Conservation (phyloP, 1,284 basidiomycete genomes). For the Pseudozyma flocculosa region DNA sequence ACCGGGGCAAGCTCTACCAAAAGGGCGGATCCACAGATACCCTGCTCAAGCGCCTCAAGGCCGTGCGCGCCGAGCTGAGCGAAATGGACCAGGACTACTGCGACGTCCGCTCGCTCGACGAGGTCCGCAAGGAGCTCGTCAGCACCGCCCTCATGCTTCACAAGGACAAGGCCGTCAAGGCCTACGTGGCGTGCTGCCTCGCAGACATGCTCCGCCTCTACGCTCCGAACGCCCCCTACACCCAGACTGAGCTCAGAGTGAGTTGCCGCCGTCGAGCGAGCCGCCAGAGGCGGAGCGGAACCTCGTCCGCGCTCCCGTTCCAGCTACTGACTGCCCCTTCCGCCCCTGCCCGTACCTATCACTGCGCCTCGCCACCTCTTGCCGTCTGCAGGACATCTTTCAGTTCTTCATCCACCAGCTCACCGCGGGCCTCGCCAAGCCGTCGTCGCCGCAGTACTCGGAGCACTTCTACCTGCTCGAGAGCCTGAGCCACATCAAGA, state of each 20-base stretch:
- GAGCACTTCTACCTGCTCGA: constrained; percentile 74
- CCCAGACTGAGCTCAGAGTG: constrained; percentile 71
- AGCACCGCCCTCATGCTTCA: constrained; percentile 79
- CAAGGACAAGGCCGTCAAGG: constrained; percentile 90
- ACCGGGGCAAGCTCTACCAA: constrained; percentile 40
- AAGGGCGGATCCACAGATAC: constrained; percentile 42
- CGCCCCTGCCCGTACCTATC: too few species aligned
- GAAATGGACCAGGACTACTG: constrained; percentile 83
- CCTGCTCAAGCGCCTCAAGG: constrained; percentile 38
- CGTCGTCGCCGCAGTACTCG: constrained; percentile 32
- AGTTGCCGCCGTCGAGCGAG: constrained; percentile 12
- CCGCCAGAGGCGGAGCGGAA: too few species aligned
- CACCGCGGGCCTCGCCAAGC: constrained; percentile 43
- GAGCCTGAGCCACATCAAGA: constrained; percentile 88
- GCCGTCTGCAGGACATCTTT: constrained; percentile 41
- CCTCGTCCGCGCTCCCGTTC: too few species aligned
- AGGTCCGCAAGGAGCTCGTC: constrained; percentile 77
- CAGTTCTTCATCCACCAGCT: constrained; percentile 65
- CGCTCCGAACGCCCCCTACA: constrained; percentile 96
- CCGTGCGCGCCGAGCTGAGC: constrained; percentile 66
- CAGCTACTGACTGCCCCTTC: too few species aligned
- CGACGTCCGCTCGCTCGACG: constrained; percentile 71
- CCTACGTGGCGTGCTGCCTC: constrained; percentile 87
- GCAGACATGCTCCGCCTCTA: constrained; percentile 90
- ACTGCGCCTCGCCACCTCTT: background rate